Conservation (phyloP, 2,329 filamentous ascomycete species). For the Colletotrichum caudatum region DNA sequence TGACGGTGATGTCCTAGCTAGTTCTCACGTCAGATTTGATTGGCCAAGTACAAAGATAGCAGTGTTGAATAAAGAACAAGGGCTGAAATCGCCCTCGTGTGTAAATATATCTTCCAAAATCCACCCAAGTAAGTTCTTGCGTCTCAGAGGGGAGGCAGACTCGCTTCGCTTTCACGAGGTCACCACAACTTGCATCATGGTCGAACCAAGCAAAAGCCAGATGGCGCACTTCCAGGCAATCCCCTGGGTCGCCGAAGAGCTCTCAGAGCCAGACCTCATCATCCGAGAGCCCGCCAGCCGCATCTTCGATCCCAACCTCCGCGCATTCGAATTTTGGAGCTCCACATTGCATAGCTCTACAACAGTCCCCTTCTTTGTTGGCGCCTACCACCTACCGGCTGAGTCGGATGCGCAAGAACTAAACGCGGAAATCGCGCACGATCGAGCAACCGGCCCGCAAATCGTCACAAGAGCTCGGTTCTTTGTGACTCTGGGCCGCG, state of each 20-base stretch:
- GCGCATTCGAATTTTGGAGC: neutral
- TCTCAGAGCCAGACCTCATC: neutral
- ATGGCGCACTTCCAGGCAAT: neutral
- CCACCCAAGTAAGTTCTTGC: neutral
- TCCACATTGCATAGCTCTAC: neutral
- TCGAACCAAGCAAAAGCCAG: neutral
- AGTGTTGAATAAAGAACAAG: neutral
- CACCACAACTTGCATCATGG: neutral
- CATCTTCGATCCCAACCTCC: neutral
- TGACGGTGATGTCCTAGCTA: neutral
- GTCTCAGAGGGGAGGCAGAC: neutral
- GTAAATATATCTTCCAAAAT: neutral
- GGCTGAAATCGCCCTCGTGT: neutral
- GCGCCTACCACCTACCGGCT: neutral
- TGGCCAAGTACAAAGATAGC: neutral
- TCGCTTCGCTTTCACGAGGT: neutral
- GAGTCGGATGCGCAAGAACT: neutral
- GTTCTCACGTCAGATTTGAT: neutral
- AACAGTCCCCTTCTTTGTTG: neutral
- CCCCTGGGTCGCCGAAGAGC: neutral
- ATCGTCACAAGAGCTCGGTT: neutral
- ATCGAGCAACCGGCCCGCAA: neutral
- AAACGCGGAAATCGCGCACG: neutral
- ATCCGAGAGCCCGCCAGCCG: constrained; percentile 1
- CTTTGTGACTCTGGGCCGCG: neutral